Evolutionary conservation across 1,284 basidiomycete genomes (phyloP).

Genomic region (Cutaneotrichosporon spelunceum): DNA sequence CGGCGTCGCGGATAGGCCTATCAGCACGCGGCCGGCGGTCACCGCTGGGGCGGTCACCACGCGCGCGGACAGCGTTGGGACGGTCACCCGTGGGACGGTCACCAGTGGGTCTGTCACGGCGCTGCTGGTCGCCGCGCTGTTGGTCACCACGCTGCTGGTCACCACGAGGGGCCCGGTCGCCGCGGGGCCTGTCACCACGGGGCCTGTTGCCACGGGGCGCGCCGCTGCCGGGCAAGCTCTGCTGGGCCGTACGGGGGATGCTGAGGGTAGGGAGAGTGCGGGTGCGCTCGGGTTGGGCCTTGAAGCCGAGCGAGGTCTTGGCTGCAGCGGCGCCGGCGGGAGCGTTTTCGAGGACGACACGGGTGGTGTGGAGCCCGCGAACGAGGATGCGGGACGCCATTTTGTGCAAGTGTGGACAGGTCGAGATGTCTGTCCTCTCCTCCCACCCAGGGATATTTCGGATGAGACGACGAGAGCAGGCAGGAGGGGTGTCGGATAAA

Average conservation of each 20-base stretch:
- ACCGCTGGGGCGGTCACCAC: background rate
- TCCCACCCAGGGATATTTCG: background rate
- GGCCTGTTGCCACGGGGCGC: background rate
- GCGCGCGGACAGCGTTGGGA: background rate
- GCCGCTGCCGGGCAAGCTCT: background rate
- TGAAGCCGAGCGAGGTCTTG: background rate
- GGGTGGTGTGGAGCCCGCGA: slow-evolving; percentile 18
- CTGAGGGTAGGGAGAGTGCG: slow-evolving; percentile 16
- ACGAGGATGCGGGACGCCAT: slow-evolving; percentile 16
- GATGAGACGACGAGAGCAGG: background rate
- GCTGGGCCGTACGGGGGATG: background rate
- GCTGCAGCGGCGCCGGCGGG: background rate
- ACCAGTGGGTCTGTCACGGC: background rate
- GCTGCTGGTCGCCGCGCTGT: too few relatives aligned
- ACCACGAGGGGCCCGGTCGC: too few relatives aligned
- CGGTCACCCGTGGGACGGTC: background rate
- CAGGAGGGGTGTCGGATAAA: background rate
- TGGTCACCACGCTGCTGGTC: too few relatives aligned
- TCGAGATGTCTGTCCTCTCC: too few relatives aligned
- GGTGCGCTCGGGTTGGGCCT: slow-evolving; percentile 6
- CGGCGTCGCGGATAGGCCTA: background rate
- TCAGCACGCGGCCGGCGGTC: background rate
- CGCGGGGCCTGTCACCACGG: background rate
- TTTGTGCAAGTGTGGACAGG: slow-evolving; percentile 9
- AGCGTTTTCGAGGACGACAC: slow-evolving; percentile 4